Evolutionary conservation across 371 early-diverging fungal genomes (phyloP).

Genomic region (Mucor irregularis): DNA sequence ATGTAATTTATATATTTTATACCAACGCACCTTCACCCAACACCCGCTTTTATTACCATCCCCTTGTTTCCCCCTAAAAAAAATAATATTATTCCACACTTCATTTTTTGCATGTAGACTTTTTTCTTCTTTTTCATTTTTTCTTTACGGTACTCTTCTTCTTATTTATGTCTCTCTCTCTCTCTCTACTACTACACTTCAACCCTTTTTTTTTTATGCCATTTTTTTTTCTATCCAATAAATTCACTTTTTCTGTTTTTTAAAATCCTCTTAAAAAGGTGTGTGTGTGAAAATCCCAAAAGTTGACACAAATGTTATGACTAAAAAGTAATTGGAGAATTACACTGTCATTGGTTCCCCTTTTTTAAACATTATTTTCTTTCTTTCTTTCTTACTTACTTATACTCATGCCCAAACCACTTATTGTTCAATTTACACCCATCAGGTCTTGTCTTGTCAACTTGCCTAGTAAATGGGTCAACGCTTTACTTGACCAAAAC

Average conservation of each 20-base stretch:
- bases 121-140: background rate
- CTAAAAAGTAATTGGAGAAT: no score
- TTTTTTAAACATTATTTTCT: background rate
- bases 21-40: no score
- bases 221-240: background rate
- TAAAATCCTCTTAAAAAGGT: no score
- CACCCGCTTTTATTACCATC: no score
- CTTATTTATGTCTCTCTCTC: background rate
- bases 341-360: no score
- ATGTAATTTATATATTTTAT: no score
- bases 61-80: no score
- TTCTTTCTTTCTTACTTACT: background rate
- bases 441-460: constrained; percentile 65
- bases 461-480: constrained; percentile 64
- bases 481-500: constrained; percentile 66
- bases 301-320: no score
- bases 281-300: no score
- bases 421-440: constrained; percentile 59
- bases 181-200: no score
- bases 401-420: constrained; percentile 52
- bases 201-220: background rate
- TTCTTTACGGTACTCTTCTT: background rate
- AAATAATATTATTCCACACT: no score
- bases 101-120: background rate
- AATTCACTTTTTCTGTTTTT: constrained; percentile 1